Evolutionary conservation across 2,329 filamentous ascomycete genomes (phyloP), one percentile per base, ranked within the genome.

Genomic region (Trichoderma lentiforme): DNA sequence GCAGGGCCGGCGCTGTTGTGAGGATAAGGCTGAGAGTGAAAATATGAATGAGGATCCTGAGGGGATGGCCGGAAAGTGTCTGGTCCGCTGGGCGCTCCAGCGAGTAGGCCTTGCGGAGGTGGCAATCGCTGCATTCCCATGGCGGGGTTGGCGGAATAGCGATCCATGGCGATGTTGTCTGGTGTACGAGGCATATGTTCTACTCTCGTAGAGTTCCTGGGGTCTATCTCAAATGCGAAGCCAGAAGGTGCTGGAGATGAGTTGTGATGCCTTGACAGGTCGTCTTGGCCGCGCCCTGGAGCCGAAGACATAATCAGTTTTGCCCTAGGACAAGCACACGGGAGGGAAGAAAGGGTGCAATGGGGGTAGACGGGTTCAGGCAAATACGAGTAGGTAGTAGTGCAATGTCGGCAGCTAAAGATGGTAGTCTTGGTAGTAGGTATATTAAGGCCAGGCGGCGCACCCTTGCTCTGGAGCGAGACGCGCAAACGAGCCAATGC

Each of bases 111-210:
- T 24, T 76, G 73, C 4, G 78, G 76, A 39, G 68, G 68, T 57
- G 68, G 68, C 68, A 70, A 57, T 70, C 68, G 68, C 24, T 70
- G 68, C 47, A 34, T 26, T 53, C 61, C 79, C 60, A 28, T 66
- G 68, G 32, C 62, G 62, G 56, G 69, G 73, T 61, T 69, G 71
- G 71, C 68, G 67, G 62, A 56, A 21, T 75, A 74, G 57, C 73
- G 73, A 68, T 76, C 75, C 43, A 75, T 66, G 43, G 62, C 70
- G 76, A 75, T 75, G 62, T 75, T 58, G 60, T 75, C 74, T 71
- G 76, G 76, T 57, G 74, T 74, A 30, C 62, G 75, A 60, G 77
- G 73, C 76, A 79, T 78, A 70, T 74, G 71, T 71, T 76, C 75
- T 11, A 72, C 30, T 15, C 57, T 64, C 60, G 63, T 72, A 53